Conservation (phyloP, 1,139 yeast genomes). For the Casaregolazyma lundiana region DNA sequence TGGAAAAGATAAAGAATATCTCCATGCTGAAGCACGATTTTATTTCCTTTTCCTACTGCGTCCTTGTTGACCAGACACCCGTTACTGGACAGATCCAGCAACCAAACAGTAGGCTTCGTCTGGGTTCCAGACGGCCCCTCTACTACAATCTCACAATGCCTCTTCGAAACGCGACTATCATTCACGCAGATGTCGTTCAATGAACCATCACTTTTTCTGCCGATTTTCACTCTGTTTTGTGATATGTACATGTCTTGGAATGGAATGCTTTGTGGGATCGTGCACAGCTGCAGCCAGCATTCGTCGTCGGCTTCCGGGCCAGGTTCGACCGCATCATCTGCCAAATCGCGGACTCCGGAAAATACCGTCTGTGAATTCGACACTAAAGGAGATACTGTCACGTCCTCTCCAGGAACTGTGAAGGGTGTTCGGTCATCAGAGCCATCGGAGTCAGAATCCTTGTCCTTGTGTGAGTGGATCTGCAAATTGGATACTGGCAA, state of each 20-base stretch:
- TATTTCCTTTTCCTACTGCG: conserved; percentile 57
- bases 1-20: conserved; percentile 63
- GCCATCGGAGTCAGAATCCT: conserved; percentile 19
- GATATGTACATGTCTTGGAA: conserved; percentile 48
- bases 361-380: conserved; percentile 7
- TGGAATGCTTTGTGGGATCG: conserved; percentile 39
- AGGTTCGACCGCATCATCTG: conserved; percentile 4
- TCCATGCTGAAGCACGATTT: conserved; percentile 55
- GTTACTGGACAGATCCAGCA: conserved; percentile 74
- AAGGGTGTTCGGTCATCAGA: conserved; percentile 17
- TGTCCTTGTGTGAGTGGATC: conserved; percentile 6
- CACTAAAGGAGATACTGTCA: background rate
- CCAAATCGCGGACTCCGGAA: conserved; percentile 10
- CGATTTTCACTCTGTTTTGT: conserved; percentile 27
- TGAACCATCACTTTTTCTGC: conserved; percentile 26
- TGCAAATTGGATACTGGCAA: conserved; percentile 6
- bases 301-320: conserved; percentile 31
- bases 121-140: conserved; percentile 39
- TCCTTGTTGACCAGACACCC: conserved; percentile 66
- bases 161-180: conserved; percentile 75
- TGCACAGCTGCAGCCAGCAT: conserved; percentile 47
- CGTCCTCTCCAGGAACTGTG: conserved; percentile 3
- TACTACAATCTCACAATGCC: conserved; percentile 68
- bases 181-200: conserved; percentile 50
- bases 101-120: conserved; percentile 72